These are phyloP conservation scores for Vickermania spadyakhi DNA, from an alignment of 208 protist species.

Conservation along the genomic window DNA sequence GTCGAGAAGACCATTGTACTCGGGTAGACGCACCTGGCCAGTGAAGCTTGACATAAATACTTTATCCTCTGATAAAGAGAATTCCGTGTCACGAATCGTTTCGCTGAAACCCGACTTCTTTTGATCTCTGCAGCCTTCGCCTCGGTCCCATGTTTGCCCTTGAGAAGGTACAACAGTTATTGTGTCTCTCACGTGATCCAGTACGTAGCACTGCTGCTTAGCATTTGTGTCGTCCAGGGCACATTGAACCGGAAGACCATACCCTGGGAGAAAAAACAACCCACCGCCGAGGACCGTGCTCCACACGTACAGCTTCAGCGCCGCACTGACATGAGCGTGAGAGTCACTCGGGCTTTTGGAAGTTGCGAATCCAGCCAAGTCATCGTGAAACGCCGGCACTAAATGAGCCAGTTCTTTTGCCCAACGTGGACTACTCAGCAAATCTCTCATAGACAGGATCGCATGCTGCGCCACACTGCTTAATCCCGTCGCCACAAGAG, in stretches of 20 bases:
- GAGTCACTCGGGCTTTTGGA: neutral
- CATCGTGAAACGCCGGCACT: neutral
- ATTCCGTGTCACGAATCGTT: neutral
- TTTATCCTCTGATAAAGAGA: neutral
- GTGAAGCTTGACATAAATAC: constrained; percentile 6
- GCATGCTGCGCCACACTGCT: neutral
- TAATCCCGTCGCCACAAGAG: neutral
- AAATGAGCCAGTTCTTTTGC: neutral
- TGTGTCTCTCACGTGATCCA: neutral
- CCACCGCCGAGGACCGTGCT: constrained; percentile 20
- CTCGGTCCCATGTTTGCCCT: neutral
- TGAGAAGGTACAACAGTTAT: neutral
- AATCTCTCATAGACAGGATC: neutral
- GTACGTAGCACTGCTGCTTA: neutral
- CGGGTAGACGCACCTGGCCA: neutral
- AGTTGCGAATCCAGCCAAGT: neutral
- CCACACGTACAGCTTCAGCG: constrained; percentile 19
- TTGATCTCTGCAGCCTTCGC: neutral
- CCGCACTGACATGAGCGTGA: constrained; percentile 5
- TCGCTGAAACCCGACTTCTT: neutral
- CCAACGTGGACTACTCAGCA: neutral
- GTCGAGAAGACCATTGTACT: constrained; percentile 13
- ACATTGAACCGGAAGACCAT: constrained; percentile 3
- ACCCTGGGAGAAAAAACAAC: constrained; percentile 1
- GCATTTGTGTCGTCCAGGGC: neutral